A percentile compares a stretch with the other conserved stretches of the same genome.
Conservation (phyloP, 2,329 filamentous ascomycete species). For the Trematosphaeria pertusa region DNA sequence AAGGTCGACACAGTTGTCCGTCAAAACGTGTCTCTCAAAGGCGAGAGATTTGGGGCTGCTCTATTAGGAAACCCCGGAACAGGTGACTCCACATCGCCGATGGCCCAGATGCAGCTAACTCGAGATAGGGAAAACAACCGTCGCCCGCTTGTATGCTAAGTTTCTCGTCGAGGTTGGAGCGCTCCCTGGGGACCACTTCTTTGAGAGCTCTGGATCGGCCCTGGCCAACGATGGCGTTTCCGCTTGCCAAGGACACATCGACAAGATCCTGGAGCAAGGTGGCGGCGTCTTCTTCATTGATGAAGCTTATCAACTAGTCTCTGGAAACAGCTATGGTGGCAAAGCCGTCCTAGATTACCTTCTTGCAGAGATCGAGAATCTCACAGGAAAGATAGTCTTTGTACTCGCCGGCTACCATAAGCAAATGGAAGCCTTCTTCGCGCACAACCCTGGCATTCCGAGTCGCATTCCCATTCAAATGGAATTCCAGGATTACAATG, state of each 20-base stretch:
- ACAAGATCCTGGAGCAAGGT: conserved; percentile 62
- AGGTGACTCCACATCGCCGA: conserved; percentile 51
- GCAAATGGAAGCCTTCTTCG: conserved; percentile 79
- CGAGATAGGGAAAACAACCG: conserved; percentile 70
- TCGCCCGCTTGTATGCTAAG: conserved; percentile 72
- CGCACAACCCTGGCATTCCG: conserved; percentile 73
- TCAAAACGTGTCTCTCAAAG: conserved; percentile 62
- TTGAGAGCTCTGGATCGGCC: conserved; percentile 72
- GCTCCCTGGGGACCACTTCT: conserved; percentile 65
- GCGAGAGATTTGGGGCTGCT: conserved; percentile 67
- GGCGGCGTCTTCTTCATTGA: conserved; percentile 80
- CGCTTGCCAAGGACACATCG: conserved; percentile 64
- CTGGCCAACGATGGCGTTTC: conserved; percentile 69
- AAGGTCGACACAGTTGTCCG: conserved; percentile 66
- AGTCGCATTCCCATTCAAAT: conserved; percentile 73
- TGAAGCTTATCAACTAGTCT: conserved; percentile 77
- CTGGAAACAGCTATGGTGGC: conserved; percentile 64
- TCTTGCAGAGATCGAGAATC: conserved; percentile 75
- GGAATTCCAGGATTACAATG: conserved; percentile 72
- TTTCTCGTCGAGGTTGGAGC: conserved; percentile 69
- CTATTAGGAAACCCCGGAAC: conserved; percentile 79
- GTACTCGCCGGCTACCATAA: conserved; percentile 76
- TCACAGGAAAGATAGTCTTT: conserved; percentile 72
- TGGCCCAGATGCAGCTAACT: background rate
- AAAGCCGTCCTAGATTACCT: conserved; percentile 72